Conservation (phyloP, 305 asterid species). For the Coffea humblotiana region DNA sequence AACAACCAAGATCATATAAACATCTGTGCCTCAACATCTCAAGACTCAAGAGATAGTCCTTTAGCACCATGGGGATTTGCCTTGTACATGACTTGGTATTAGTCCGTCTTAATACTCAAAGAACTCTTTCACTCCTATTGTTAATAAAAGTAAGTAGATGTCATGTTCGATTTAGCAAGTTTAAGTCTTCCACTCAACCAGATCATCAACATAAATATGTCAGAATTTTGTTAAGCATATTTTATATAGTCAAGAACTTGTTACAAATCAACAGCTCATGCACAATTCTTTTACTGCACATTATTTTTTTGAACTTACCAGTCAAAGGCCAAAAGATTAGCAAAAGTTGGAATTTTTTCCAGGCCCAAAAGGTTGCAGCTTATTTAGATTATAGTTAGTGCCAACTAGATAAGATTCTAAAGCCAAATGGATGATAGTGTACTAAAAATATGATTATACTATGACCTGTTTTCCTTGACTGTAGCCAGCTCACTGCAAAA, state of each 20-base stretch:
- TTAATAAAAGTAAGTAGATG: neutral
- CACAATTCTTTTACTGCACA: neutral
- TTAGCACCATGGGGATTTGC: neutral
- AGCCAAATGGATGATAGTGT: neutral
- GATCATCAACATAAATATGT: neutral
- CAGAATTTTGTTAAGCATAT: neutral
- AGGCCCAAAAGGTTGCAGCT: no score
- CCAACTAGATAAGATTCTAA: neutral
- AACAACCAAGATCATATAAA: neutral
- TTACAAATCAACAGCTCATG: neutral
- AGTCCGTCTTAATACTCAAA: neutral
- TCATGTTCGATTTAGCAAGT: neutral
- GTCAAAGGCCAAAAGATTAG: neutral
- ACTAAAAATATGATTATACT: neutral
- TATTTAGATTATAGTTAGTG: neutral
- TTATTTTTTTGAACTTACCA: neutral
- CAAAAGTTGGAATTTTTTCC: neutral
- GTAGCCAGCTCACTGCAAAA: neutral
- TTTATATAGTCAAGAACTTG: neutral
- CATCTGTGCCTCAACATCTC: neutral
- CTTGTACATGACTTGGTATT: neutral
- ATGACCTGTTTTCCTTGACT: neutral
- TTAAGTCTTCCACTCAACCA: neutral
- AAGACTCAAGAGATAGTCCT: neutral
- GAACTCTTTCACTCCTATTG: neutral